Conservation (phyloP, 305 asterid genomes). For the Fraxinus velutina region DNA sequence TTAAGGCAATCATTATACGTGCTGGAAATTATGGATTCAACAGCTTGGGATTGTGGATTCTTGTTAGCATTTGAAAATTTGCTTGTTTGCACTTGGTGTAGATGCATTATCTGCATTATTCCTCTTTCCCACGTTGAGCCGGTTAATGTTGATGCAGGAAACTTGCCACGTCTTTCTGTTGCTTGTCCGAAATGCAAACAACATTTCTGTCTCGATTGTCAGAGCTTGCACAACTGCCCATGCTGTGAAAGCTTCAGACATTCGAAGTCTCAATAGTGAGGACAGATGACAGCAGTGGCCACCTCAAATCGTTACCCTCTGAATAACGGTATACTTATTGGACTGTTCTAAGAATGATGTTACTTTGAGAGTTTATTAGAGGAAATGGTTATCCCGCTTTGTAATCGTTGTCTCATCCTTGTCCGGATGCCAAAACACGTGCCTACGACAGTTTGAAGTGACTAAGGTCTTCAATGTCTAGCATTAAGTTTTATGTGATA, state of each 20-base stretch:
- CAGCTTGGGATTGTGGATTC: not conserved
- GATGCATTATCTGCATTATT: not conserved
- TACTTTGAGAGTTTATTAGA: not conserved
- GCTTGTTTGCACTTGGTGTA: not conserved
- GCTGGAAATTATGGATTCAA: not conserved
- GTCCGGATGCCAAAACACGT: not conserved
- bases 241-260: conserved; percentile 85
- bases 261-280: conserved; percentile 30
- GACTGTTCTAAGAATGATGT: not conserved
- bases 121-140: not conserved
- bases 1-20: not conserved
- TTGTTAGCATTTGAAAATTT: not conserved
- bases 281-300: conserved; percentile 29
- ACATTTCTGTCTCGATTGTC: conserved; percentile 83
- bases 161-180: conserved; percentile 56
- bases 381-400: not conserved
- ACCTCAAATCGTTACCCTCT: not conserved
- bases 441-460: not conserved
- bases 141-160: conserved; percentile 47
- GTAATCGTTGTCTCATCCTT: not conserved
- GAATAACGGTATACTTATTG: not conserved
- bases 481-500: no score
- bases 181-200: conserved; percentile 83
- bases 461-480: not conserved
- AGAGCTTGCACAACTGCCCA: conserved; percentile 94